phyloP scores from a whole-genome alignment of 2,329 filamentous ascomycete genomes.

The Botrytis deweyae region DNA sequence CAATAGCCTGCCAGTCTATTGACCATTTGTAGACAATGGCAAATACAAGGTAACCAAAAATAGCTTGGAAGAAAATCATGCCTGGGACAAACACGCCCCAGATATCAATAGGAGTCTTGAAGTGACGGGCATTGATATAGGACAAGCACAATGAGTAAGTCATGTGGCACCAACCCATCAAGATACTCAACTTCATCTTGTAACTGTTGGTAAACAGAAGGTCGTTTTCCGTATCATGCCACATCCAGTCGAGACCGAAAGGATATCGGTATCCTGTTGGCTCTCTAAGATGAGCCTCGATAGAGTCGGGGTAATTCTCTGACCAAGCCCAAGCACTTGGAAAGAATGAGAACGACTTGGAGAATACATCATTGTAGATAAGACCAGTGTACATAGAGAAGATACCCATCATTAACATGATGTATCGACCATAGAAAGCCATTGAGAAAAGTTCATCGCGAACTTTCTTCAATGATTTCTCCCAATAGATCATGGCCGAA shows the following conservation, averaged over 20 bases:
- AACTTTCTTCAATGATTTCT: slow-evolving; percentile 90
- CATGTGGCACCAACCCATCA: slow-evolving; percentile 98
- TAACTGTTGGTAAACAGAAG: slow-evolving; percentile 96
- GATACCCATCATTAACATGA: slow-evolving; percentile 95
- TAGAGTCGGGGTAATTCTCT: slow-evolving; percentile 61
- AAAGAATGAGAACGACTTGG: slow-evolving; percentile 86
- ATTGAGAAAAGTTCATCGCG: slow-evolving; percentile 92
- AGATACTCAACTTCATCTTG: slow-evolving; percentile 99
- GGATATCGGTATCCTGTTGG: slow-evolving; percentile 74
- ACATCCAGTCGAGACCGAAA: slow-evolving; percentile 92
- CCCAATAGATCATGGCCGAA: slow-evolving; percentile 92
- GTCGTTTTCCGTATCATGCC: slow-evolving; percentile 95
- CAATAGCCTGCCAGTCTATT: slow-evolving; percentile 73
- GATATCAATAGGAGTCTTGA: slow-evolving; percentile 92
- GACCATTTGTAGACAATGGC: slow-evolving; percentile 98
- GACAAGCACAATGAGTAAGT: slow-evolving; percentile 95
- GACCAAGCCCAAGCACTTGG: slow-evolving; percentile 83
- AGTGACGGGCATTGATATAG: slow-evolving; percentile 90
- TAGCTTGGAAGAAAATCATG: slow-evolving; percentile 99
- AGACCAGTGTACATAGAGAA: slow-evolving; percentile 97
- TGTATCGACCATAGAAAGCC: slow-evolving; percentile 98
- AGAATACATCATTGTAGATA: slow-evolving; percentile 97
- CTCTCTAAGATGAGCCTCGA: slow-evolving; percentile 65
- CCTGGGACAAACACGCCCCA: slow-evolving; percentile 97
- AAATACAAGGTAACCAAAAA: slow-evolving; percentile 93